Evolutionary conservation across 371 early-diverging fungal species (phyloP).

Genomic region (Mucor circinelloides): DNA sequence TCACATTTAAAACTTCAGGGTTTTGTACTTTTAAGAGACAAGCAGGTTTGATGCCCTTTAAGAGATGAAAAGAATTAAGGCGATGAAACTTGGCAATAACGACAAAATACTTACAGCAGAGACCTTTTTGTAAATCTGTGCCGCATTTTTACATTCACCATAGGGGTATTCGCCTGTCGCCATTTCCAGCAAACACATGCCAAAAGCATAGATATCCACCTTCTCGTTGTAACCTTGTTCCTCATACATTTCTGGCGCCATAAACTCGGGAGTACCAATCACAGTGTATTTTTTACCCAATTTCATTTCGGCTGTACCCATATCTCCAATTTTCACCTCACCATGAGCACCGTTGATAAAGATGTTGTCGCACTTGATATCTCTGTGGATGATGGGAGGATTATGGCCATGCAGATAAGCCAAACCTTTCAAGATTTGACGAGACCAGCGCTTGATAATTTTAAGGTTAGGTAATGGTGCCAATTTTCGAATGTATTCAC

Average conservation of each 20-base stretch:
- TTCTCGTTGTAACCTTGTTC: conserved; percentile 78
- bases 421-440: conserved; percentile 76
- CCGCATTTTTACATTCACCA: conserved; percentile 76
- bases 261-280: conserved; percentile 56
- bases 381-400: conserved; percentile 84
- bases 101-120: conserved; percentile 30
- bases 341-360: conserved; percentile 83
- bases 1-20: conserved; percentile 66
- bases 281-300: conserved; percentile 75
- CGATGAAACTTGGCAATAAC: too few relatives aligned
- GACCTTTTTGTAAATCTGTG: conserved; percentile 76
- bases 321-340: conserved; percentile 84
- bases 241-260: conserved; percentile 68
- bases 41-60: conserved; percentile 67
- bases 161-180: conserved; percentile 81
- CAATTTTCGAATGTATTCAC: conserved; percentile 61
- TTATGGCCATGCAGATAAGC: conserved; percentile 74
- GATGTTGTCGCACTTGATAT: conserved; percentile 77
- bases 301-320: conserved; percentile 80
- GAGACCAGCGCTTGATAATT: conserved; percentile 70
- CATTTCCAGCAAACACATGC: conserved; percentile 83
- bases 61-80: not conserved
- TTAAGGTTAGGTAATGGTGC: conserved; percentile 58
- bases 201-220: conserved; percentile 87
- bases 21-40: conserved; percentile 51